A percentile compares a stretch with the other conserved stretches of the same genome.
Evolutionary conservation across 176 grass and related monocot species (phyloP).

Genomic region (Leersia perrieri): DNA sequence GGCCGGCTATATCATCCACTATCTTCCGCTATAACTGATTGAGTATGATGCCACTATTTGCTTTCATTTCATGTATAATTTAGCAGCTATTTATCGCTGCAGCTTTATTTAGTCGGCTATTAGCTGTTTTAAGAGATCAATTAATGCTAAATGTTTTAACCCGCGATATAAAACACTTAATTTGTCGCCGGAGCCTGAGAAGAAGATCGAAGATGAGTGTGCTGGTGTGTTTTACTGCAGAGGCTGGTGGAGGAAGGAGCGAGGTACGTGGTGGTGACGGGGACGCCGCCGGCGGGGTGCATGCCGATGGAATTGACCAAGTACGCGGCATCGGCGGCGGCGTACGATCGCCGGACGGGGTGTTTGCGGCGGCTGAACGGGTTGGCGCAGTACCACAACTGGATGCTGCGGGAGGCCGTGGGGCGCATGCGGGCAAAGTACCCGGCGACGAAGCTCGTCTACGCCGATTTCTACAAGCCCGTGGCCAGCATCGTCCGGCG

Average conservation of each 20-base stretch:
- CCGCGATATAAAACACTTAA: no score
- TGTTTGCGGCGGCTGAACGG: constrained; percentile 56
- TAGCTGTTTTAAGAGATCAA: no score
- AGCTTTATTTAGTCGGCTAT: no score
- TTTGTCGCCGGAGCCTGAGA: background rate
- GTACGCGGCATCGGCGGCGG: background rate
- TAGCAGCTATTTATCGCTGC: no score
- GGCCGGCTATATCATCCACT: no score
- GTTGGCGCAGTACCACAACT: constrained; percentile 52
- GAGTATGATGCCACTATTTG: no score
- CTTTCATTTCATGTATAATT: no score
- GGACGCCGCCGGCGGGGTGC: constrained; percentile 35
- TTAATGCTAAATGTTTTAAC: no score
- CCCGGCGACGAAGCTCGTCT: constrained; percentile 20
- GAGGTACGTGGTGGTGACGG: constrained; percentile 41
- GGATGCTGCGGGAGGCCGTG: constrained; percentile 39
- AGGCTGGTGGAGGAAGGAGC: constrained; percentile 42
- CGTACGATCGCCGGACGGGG: constrained; percentile 38
- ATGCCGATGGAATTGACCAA: constrained; percentile 37
- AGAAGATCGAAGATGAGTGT: background rate
- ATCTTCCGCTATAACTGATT: no score
- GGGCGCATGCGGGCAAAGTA: constrained; percentile 25
- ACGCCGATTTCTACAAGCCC: constrained; percentile 52
- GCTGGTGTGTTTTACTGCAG: background rate
- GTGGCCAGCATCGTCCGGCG: constrained; percentile 31